Base-by-base conservation (phyloP, 768 basidiomycete species). In the Lactarius quietus region DNA sequence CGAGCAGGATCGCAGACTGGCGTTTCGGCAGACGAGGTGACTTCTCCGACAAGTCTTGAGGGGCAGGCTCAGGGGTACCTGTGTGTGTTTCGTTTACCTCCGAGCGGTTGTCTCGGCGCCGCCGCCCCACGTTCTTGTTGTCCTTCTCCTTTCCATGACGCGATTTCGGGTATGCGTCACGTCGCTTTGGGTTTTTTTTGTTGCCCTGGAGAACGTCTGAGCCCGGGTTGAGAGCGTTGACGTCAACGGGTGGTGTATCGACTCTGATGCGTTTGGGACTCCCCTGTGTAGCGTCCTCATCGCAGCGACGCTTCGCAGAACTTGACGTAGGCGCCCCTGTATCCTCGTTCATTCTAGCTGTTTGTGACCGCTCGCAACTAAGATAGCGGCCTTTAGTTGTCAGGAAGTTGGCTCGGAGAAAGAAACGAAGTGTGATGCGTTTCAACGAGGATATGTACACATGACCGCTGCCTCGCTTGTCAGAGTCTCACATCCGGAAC, bases 1-100 rank as follows among this genome's bases (percentile, higher is more conserved):
- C 95, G 31, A 98, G 79, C 59, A 97, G 77, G 55, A 98, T 74
- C 0, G 92, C 95, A 45, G 88, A 88, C 78, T 88, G 88, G 71
- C 88, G 83, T 77, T 97, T 97, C 17, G 95, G 93, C 29, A 89
- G 77, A 38, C 90, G 82, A 28, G 80, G 81, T 3, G 79, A 79
- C 72, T 86, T 86, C 14, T 63, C 64, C 15, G 55, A 31, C 36
- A 14, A 18, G 15, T 65, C 65, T 55, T 20, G 39, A 15, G 39
- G 33, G 43, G 39, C 59, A 17, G 57, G 29, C n/a, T 35, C 57
- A 20, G 61, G 45, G 41, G n/a, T 43, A 29, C 43, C 64, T 28
- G 48, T 36, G 75, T 3, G 45, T 7, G 29, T 31, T 57, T 65
- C 54, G 23, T 31, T 76, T 73, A 38, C 78, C 77, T 41, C 80